phyloP scores from a whole-genome alignment of 2,329 filamentous ascomycete species.

The Fusarium penzigii region DNA sequence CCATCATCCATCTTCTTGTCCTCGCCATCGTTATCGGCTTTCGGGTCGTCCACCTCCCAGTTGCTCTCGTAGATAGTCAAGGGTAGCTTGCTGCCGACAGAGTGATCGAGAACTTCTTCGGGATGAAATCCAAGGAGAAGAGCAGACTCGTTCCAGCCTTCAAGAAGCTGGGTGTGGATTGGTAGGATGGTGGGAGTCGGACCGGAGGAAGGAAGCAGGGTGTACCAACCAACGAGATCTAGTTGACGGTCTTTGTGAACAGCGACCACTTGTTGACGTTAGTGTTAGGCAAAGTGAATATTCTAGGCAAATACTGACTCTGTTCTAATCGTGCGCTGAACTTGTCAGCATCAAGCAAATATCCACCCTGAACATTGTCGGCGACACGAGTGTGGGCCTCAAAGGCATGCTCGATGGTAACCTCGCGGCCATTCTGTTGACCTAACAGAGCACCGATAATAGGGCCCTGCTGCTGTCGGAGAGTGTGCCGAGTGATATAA shows the following conservation, averaged over 20 bases:
- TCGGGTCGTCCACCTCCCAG: conserved; percentile 67
- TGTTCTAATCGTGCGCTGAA: conserved; percentile 80
- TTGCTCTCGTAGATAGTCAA: conserved; percentile 88
- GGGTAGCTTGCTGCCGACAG: conserved; percentile 78
- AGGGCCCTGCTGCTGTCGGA: conserved; percentile 73
- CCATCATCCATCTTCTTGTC: conserved; percentile 73
- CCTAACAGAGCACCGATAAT: conserved; percentile 87
- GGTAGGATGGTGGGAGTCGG: conserved; percentile 69
- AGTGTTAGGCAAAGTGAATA: background rate
- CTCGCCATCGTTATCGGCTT: conserved; percentile 52
- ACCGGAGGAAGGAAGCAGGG: conserved; percentile 70
- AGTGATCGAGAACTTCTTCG: conserved; percentile 51
- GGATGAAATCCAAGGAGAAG: conserved; percentile 87
- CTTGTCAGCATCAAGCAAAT: conserved; percentile 67
- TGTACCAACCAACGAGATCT: conserved; percentile 92
- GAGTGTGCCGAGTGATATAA: conserved; percentile 87
- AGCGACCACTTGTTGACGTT: conserved; percentile 66
- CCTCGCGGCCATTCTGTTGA: conserved; percentile 84
- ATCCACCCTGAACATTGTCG: conserved; percentile 52
- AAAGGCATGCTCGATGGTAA: conserved; percentile 92
- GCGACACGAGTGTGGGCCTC: conserved; percentile 65
- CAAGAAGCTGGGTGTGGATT: conserved; percentile 76
- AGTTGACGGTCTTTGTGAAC: conserved; percentile 84
- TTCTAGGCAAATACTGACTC: conserved; percentile 57
- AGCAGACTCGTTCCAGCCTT: conserved; percentile 79